Base-by-base conservation (phyloP, 1,284 basidiomycete genomes). In the Leccinum glutinopallens region DNA sequence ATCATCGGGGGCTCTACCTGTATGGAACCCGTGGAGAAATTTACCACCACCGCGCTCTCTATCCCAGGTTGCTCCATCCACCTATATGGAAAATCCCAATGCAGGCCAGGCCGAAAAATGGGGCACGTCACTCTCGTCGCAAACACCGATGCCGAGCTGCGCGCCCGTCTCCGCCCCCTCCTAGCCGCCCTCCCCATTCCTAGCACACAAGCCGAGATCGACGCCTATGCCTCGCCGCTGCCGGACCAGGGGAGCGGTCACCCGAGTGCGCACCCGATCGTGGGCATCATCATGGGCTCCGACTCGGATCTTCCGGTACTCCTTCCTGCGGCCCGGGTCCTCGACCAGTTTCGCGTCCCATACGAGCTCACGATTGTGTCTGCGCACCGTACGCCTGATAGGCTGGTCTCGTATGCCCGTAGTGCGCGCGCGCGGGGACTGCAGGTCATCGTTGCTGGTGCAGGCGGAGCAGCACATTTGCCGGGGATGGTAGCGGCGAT, bases 401-500 rank as follows among this genome's bases (percentile, higher is more conserved):
- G 97, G 7, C 85, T 99, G 78, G 86, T 92, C 17, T 83, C 89
- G 65, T 98, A 97, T 71, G 92, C 97, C 5, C 82, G 88, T 59
- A 84, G 85, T 10, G 96, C 96, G 0, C 83, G 87, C 0, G 79
- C 86, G 8, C 81, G 96, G 19, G 97, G 97, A 2, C 69, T 91
- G 49, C 79, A 91, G 56, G 86, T 85, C 6, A 90, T 99, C 77
- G 92, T 99, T 62, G 96, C 97, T 2, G 97, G 97, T 10, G 97
- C 97, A 1, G 97, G 97, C 25, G 97, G 97, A 0, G 97, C 97
- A 0, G 97, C 97, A 5, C 97, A 99, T 79, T 80, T 99, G 10
- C 97, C 97, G 0, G 97, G 97, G 0, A 99, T 99, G 97, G 93
- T 98, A 0, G 96, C 96, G 2, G 90, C 93, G 13, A 90, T 98